Evolutionary conservation across 768 basidiomycete genomes (phyloP).

Genomic region (Phanerochaete carnosa): DNA sequence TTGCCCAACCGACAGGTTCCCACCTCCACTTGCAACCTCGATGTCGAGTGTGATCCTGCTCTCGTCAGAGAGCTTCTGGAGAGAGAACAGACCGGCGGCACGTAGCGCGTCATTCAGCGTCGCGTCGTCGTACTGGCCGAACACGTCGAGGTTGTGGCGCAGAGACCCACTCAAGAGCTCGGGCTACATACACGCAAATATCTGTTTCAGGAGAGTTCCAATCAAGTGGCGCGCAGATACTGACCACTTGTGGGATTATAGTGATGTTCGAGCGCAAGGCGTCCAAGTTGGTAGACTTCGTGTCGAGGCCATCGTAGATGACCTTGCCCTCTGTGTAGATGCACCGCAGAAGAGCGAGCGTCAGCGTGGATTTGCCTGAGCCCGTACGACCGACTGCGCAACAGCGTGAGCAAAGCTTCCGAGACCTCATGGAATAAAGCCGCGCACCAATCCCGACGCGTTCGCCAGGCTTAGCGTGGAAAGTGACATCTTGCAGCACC

Average conservation of each 20-base stretch:
- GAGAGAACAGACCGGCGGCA: constrained; percentile 42
- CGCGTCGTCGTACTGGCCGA: constrained; percentile 50
- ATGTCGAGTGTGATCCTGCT: constrained; percentile 40
- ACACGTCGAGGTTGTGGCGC: constrained; percentile 57
- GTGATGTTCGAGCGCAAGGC: constrained; percentile 50
- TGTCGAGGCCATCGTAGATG: constrained; percentile 45
- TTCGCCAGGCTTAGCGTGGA: constrained; percentile 51
- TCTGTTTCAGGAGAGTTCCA: not conserved
- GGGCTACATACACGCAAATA: constrained; percentile 27
- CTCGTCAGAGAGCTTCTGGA: constrained; percentile 33
- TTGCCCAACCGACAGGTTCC: constrained; percentile 50
- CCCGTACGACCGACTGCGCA: constrained; percentile 40
- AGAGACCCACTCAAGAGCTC: constrained; percentile 53
- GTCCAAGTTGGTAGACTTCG: constrained; percentile 46
- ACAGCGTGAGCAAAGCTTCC: constrained; percentile 45
- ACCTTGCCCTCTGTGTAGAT: constrained; percentile 51
- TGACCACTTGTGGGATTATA: constrained; percentile 54
- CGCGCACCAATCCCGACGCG: constrained; percentile 44
- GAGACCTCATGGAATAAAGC: constrained; percentile 45
- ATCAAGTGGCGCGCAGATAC: constrained; percentile 13
- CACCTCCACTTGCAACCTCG: constrained; percentile 39
- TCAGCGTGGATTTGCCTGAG: constrained; percentile 36
- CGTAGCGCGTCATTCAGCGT: constrained; percentile 46
- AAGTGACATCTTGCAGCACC: constrained; percentile 54
- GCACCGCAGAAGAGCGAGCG: constrained; percentile 50